phyloP scores from a whole-genome alignment of 371 early-diverging fungal genomes.

The Mortierella sp. region DNA sequence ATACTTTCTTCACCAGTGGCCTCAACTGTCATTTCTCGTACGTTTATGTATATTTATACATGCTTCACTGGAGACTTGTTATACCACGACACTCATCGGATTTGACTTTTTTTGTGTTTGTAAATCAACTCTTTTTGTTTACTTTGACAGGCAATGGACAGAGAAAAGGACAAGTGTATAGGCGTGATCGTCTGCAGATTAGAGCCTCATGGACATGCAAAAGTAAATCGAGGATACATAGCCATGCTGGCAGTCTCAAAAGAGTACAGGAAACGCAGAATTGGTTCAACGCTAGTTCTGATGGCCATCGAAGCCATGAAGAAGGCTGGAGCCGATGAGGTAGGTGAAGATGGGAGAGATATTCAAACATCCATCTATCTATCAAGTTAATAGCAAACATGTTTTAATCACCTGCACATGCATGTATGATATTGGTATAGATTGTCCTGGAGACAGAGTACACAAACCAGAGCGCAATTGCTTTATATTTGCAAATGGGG shows the following conservation, averaged over 20 bases:
- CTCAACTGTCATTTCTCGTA: constrained; percentile 85
- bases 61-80: not conserved
- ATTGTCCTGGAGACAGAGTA: constrained; percentile 94
- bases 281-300: constrained; percentile 83
- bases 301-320: constrained; percentile 84
- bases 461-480: constrained; percentile 88
- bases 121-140: not conserved
- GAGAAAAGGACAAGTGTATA: constrained; percentile 65
- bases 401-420: no score
- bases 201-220: constrained; percentile 77
- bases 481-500: constrained; percentile 92
- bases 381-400: no score
- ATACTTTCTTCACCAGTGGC: constrained; percentile 96
- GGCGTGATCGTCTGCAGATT: constrained; percentile 94
- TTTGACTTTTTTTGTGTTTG: not conserved
- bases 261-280: constrained; percentile 81
- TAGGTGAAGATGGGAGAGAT: constrained; percentile 35
- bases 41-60: constrained; percentile 15
- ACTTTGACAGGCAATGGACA: constrained; percentile 68
- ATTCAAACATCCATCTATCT: not conserved
- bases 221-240: constrained; percentile 87
- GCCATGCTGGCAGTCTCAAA: constrained; percentile 95
- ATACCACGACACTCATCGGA: not conserved
- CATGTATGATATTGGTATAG: constrained; percentile 43
- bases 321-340: constrained; percentile 87